Base-by-base conservation (phyloP, 352 stramenopile genomes). In the Phytophthora tentaculata region DNA sequence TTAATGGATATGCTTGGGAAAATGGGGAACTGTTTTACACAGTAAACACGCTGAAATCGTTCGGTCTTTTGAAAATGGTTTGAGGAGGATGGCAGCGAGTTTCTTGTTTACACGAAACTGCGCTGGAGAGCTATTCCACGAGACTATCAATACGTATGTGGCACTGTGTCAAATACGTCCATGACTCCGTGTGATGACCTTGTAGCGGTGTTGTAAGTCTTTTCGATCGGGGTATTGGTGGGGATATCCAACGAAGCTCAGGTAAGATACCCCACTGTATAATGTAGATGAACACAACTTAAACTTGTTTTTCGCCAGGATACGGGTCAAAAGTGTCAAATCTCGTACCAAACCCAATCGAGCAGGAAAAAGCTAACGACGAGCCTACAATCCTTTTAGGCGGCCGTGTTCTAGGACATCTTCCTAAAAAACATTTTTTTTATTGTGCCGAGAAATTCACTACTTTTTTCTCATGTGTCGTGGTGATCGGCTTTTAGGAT, bases 61-160 rank as follows among this genome's bases (percentile, higher is more conserved):
- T 66, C n/a, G 69, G 69, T 2, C 19, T 76, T 26, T 41, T 76
- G 17, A 43, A 19, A 56, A 43, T 72, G 41, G 43, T 56, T n/a
- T 2, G 39, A 67, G 23, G 56, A 57, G 14, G 35, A 43, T 13
- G 61, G 39, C n/a, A 55, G 9, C 1, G 67, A 74, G 39, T 66
- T 67, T 26, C 28, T 74, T 0, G 67, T 65, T 2, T 37, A 67
- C 5, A 51, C 63, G 4, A 63, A 64, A 8, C 39, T 71, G n/a
- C 26, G 63, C 28, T 74, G 61, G 67, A 47, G 23, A 20, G 2
- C 26, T 6, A 67, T 61, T n/a, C 51, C 56, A 3, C 41, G 39
- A 16, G 8, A 74, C 26, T 55, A 64, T 5, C 10, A 71, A 14
- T 48, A 67, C 44, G 9, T 61, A 2, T 52, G 60, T 41, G 67